Evolutionary conservation across 345 rosid species (phyloP).

Genomic region (Eucalyptus urophylla): DNA sequence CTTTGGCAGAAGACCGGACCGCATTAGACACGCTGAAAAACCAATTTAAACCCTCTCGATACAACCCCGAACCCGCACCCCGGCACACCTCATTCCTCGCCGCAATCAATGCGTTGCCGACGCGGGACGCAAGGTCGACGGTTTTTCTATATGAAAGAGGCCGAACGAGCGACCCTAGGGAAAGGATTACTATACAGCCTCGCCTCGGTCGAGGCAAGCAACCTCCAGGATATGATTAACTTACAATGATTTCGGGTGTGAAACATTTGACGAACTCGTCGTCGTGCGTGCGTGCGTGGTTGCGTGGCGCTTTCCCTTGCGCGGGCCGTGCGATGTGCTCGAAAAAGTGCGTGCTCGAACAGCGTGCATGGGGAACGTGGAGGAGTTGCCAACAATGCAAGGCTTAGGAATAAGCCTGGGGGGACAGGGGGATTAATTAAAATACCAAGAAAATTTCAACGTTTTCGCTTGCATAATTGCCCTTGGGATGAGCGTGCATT

Average conservation of each 20-base stretch:
- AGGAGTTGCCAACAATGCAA: slow-evolving; percentile 25
- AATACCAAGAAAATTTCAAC: background rate
- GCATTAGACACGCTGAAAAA: background rate
- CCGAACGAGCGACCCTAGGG: background rate
- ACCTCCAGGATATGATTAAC: background rate
- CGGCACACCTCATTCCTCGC: background rate
- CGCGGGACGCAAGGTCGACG: background rate
- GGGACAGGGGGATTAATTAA: background rate
- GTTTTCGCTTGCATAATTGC: background rate
- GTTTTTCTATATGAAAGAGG: background rate
- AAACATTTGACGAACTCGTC: background rate
- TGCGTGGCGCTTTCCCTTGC: background rate
- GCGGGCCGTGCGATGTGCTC: background rate
- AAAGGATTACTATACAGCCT: background rate
- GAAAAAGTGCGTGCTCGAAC: slow-evolving; percentile 8
- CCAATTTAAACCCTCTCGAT: background rate
- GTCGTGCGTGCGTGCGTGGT: background rate
- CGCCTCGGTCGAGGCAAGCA: background rate
- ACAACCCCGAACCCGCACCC: background rate
- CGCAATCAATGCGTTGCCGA: background rate
- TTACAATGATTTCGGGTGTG: background rate
- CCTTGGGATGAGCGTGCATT: background rate
- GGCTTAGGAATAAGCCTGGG: background rate
- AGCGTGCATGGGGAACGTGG: slow-evolving; percentile 31
- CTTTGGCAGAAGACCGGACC: background rate